phyloP scores from a whole-genome alignment of 208 protist genomes.

The Leishmania mexicana region DNA sequence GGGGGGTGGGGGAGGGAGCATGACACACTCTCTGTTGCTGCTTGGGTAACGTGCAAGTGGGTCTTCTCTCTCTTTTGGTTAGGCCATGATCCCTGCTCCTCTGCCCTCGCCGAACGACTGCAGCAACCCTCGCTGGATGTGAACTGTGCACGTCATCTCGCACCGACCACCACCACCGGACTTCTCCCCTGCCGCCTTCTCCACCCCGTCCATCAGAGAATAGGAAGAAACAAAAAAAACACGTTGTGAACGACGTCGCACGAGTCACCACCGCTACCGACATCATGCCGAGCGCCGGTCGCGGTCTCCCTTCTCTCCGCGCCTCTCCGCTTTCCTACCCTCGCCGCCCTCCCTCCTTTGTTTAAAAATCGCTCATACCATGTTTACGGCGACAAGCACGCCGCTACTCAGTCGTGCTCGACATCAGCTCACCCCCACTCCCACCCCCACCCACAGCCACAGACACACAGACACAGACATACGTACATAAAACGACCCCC shows the following conservation, averaged over 20 bases:
- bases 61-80: neutral
- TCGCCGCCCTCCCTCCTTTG: neutral
- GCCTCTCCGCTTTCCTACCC: neutral
- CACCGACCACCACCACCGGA: neutral
- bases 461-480: neutral
- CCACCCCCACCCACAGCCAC: neutral
- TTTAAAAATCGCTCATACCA: neutral
- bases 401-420: neutral
- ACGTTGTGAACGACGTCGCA: neutral
- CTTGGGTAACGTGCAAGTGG: neutral
- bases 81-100: neutral
- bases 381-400: neutral
- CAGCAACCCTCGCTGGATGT: neutral
- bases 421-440: neutral
- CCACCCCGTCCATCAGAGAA: neutral
- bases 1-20: neutral
- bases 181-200: neutral
- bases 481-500: neutral
- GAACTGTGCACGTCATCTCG: neutral
- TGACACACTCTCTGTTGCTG: neutral
- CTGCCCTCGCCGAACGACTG: neutral
- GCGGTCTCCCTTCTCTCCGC: neutral
- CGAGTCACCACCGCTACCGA: neutral
- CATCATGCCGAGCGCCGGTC: neutral
- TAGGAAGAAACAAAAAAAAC: neutral